Base-by-base conservation (phyloP, 2,329 filamentous ascomycete species). In the Cytospora paraplurivora region DNA sequence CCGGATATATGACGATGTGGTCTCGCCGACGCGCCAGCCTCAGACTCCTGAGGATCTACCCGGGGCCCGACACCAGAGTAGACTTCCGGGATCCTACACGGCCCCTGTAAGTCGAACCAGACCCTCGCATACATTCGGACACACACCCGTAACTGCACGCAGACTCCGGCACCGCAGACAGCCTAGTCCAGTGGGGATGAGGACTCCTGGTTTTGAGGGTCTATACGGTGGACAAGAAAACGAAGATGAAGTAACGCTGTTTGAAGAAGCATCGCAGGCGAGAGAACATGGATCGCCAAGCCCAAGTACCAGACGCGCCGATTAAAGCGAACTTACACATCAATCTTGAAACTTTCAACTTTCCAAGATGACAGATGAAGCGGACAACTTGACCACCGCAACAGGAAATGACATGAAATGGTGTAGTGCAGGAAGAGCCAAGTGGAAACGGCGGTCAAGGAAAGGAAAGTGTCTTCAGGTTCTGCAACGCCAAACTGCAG, bases 191-290 rank as follows among this genome's bases (percentile, higher is more conserved):
- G 59, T 67, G 37, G 77, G 77, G n/a, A 65, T 82, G 57, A 70
- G 72, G 34, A 75, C 73, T n/a, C 74, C 76, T n/a, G 79, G 79
- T 0, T 80, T 80, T 64, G 71, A 71, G 66, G 79, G 81, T 13
- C 71, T 83, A 32, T 81, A 82, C 66, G 79, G 79, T 27, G 81
- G 80, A 13, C 72, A 72, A 55, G 82, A 84, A 70, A 84, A 84
- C 69, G 73, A 74, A 1, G 78, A 80, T 50, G 80, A 81, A 61
- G 70, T 73, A 51, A 68, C 71, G 7, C 68, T 79, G 58, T 75
- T 76, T 59, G 71, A 76, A 15, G 68, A 71, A 41, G 68, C 68
- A 21, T 69, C 68, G 52, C 38, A 66, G 55, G 55, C 52, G 37
- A 55, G 57, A 49, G 59, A 52, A 11, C 21, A 50, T 8, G 57